A percentile compares a stretch with the other conserved stretches of the same genome.
These are phyloP conservation scores for Neofusicoccum ribis DNA, from an alignment of 2,329 filamentous ascomycete genomes.

Conservation along the genomic window DNA sequence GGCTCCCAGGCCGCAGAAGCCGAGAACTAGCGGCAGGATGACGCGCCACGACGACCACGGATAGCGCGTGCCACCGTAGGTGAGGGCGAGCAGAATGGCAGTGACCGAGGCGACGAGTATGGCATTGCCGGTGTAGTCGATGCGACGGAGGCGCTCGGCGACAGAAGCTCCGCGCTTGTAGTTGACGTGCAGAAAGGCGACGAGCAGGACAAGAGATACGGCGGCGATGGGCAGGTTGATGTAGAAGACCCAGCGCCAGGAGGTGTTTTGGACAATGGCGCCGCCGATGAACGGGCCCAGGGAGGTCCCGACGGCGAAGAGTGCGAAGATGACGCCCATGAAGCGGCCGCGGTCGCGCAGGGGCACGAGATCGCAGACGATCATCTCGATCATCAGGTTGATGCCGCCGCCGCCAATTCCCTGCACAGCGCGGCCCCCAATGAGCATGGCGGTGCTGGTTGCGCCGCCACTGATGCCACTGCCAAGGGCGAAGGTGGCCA, in stretches of 20 bases:
- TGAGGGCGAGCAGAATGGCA: slow-evolving; percentile 38
- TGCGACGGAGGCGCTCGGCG: slow-evolving; percentile 22
- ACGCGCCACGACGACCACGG: slow-evolving; percentile 36
- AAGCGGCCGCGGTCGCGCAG: slow-evolving; percentile 47
- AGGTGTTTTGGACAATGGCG: slow-evolving; percentile 31
- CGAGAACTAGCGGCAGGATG: slow-evolving; percentile 40
- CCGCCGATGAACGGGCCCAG: slow-evolving; percentile 35
- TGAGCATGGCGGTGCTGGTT: slow-evolving; percentile 46
- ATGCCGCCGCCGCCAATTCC: slow-evolving; percentile 53
- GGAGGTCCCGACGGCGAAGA: slow-evolving; percentile 29
- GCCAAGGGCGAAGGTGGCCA: slow-evolving; percentile 53
- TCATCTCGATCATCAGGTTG: slow-evolving; percentile 48
- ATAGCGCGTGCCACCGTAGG: slow-evolving; percentile 37
- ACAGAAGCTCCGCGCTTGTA: slow-evolving; percentile 26
- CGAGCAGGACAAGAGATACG: slow-evolving; percentile 30
- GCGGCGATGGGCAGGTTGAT: slow-evolving; percentile 43
- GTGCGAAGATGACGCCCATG: slow-evolving; percentile 29
- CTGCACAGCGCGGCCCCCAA: slow-evolving; percentile 58
- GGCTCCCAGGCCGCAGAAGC: slow-evolving; percentile 34
- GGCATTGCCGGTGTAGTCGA: slow-evolving; percentile 34
- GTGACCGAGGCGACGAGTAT: slow-evolving; percentile 40
- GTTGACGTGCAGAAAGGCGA: slow-evolving; percentile 34
- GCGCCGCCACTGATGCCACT: slow-evolving; percentile 56
- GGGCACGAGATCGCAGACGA: slow-evolving; percentile 54
- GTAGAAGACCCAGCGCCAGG: slow-evolving; percentile 52